Base-by-base conservation (phyloP, 2,329 filamentous ascomycete genomes). In the Monilinia vaccinii-corymbosi region DNA sequence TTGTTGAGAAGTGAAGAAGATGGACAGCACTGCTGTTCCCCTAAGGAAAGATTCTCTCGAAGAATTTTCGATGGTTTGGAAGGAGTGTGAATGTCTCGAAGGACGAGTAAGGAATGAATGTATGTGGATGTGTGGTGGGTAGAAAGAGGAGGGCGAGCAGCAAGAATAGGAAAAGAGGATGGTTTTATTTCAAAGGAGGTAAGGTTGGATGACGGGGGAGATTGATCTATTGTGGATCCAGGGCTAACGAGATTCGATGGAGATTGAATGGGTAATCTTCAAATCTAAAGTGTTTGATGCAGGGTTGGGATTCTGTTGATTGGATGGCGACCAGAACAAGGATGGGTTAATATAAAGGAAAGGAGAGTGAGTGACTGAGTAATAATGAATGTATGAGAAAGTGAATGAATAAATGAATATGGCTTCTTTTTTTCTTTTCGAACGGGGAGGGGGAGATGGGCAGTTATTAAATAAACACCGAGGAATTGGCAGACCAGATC, bases 21-120 rank as follows among this genome's bases (percentile, higher is more conserved):
- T 65, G 66, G 66, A 65, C 69, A 71, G 69, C 69, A 64, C 69
- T 65, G 69, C 69, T 71, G 68, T 66, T 67, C 62, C 66, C 44
- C 10, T 44, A 63, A n/a, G 62, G 23, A 53, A 42, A 32, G 60
- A 66, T 65, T 65, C 67, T 67, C 38, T 67, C 64, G 62, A 70
- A 68, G 65, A 67, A 51, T 42, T 44, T 64, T 59, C 31, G 40
- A 36, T 34, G 14, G 5, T 34, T 56, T 44, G 57, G 47, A 67
- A 67, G 58, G 66, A 67, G 61, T 66, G 66, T 63, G 66, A 67
- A 55, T 65, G 64, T 59, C 66, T 58, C 48, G 62, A 65, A 61
- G 61, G 64, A 67, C 63, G 34, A 48, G 57, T 44, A 60, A 62
- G 53, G 62, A 47, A 47, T 56, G 62, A n/a, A n/a, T n/a, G n/a